These are phyloP conservation scores for Debaryomyces nepalensis DNA, from an alignment of 1,139 yeast species.

Conservation along the genomic window DNA sequence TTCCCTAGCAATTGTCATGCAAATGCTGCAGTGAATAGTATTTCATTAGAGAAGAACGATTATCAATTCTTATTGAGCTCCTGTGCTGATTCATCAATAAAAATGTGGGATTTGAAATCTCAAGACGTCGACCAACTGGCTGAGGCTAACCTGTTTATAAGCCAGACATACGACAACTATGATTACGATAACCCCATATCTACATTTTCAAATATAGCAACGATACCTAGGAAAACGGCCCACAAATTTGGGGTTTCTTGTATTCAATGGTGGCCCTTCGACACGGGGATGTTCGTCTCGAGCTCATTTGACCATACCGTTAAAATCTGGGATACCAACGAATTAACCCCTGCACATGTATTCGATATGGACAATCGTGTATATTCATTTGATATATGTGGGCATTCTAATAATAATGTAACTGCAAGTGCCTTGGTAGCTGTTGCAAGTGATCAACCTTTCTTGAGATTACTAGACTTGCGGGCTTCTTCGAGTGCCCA, in stretches of 20 bases:
- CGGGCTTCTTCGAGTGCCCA: slow-evolving; percentile 73
- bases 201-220: slow-evolving; percentile 35
- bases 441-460: slow-evolving; percentile 72
- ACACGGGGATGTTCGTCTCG: slow-evolving; percentile 83
- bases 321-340: slow-evolving; percentile 81
- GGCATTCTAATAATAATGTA: slow-evolving; percentile 27
- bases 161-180: slow-evolving; percentile 21
- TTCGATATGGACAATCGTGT: slow-evolving; percentile 60
- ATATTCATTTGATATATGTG: slow-evolving; percentile 55
- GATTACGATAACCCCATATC: slow-evolving; percentile 35
- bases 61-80: slow-evolving; percentile 66
- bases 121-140: slow-evolving; percentile 22
- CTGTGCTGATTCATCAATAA: slow-evolving; percentile 75
- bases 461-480: slow-evolving; percentile 71
- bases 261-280: slow-evolving; percentile 88
- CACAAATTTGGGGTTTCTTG: slow-evolving; percentile 78
- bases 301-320: slow-evolving; percentile 80
- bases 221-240: slow-evolving; percentile 56
- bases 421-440: slow-evolving; percentile 62
- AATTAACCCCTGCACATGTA: slow-evolving; percentile 63
- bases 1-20: slow-evolving; percentile 47
- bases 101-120: slow-evolving; percentile 57
- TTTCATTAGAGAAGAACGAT: slow-evolving; percentile 63
- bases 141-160: background rate
- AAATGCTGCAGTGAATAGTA: slow-evolving; percentile 62